phyloP scores from a whole-genome alignment of 2,329 filamentous ascomycete genomes.

The Monilinia vaccinii-corymbosi region DNA sequence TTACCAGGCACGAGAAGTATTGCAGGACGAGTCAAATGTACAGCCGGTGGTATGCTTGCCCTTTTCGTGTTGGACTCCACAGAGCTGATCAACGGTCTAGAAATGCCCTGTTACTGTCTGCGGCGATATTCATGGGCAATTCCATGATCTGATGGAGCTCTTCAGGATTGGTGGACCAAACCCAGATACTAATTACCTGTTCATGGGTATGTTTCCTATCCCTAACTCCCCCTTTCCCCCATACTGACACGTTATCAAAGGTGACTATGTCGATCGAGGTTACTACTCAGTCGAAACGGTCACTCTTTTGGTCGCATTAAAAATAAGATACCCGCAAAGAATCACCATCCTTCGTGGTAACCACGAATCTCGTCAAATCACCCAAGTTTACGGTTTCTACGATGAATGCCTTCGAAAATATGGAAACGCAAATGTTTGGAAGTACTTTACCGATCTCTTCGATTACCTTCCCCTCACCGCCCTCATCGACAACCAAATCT shows the following conservation, averaged over 20 bases:
- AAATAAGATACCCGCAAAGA: constrained; percentile 94
- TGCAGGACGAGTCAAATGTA: constrained; percentile 97
- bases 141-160: constrained; percentile 97
- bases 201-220: constrained; percentile 66
- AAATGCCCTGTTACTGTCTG: constrained; percentile 99
- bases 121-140: constrained; percentile 98
- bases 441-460: constrained; percentile 97
- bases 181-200: constrained; percentile 97
- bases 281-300: constrained; percentile 99
- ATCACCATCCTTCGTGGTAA: constrained; percentile 98
- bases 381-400: constrained; percentile 98
- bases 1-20: constrained; percentile 80
- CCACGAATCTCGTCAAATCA: constrained; percentile 98
- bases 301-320: constrained; percentile 88
- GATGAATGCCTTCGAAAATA: constrained; percentile 98
- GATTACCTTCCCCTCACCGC: constrained; percentile 96
- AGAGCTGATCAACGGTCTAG: constrained; percentile 35
- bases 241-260: constrained; percentile 36
- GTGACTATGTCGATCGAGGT: constrained; percentile 96
- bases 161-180: constrained; percentile 98
- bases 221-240: constrained; percentile 2
- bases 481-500: constrained; percentile 98
- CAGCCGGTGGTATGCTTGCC: constrained; percentile 77
- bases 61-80: constrained; percentile 24
- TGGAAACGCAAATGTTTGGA: constrained; percentile 98